Conservation (phyloP, 352 stramenopile species). For the Thraustochytrium sp. region DNA sequence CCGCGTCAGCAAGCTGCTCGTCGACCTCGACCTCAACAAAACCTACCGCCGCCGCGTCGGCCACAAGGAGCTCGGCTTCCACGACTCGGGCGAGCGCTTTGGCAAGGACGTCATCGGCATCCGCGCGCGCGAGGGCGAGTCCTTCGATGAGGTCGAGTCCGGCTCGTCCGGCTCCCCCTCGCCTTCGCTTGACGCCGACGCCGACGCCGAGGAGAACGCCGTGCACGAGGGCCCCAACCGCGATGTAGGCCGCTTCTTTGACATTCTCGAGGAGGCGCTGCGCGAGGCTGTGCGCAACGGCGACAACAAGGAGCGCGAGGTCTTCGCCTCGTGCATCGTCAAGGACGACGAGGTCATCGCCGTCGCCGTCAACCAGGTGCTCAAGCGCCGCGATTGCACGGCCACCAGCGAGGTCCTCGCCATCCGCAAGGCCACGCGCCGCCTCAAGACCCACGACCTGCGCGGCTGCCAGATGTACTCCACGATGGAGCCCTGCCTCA, state of each 20-base stretch:
- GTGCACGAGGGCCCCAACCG: not conserved
- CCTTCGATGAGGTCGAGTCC: not conserved
- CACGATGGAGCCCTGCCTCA: slow-evolving; percentile 41
- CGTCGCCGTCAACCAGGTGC: slow-evolving; percentile 37
- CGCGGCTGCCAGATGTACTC: slow-evolving; percentile 41
- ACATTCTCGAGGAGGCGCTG: slow-evolving; percentile 36
- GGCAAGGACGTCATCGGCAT: not conserved
- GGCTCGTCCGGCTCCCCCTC: not conserved
- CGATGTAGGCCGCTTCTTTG: not conserved
- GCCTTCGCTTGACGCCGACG: not conserved
- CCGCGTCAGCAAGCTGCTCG: not conserved
- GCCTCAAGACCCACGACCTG: slow-evolving; percentile 28
- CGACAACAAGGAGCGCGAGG: slow-evolving; percentile 42
- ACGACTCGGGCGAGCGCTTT: slow-evolving; percentile 12
- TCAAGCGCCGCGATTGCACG: slow-evolving; percentile 28
- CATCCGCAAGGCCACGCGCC: slow-evolving; percentile 38
- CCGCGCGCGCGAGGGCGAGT: not conserved
- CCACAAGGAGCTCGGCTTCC: slow-evolving; percentile 33
- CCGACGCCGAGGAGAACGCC: not conserved
- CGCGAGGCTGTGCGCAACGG: slow-evolving; percentile 10
- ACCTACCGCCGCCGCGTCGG: slow-evolving; percentile 34
- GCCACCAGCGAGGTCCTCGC: slow-evolving; percentile 33
- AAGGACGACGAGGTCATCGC: slow-evolving; percentile 25
- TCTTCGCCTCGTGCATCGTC: slow-evolving; percentile 42
- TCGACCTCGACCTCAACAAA: slow-evolving; percentile 25